Percentiles rank a stretch among this genome's conserved stretches.
phyloP scores from a whole-genome alignment of 495 filamentous ascomycete genomes.

The Hypoxylon rickii region DNA sequence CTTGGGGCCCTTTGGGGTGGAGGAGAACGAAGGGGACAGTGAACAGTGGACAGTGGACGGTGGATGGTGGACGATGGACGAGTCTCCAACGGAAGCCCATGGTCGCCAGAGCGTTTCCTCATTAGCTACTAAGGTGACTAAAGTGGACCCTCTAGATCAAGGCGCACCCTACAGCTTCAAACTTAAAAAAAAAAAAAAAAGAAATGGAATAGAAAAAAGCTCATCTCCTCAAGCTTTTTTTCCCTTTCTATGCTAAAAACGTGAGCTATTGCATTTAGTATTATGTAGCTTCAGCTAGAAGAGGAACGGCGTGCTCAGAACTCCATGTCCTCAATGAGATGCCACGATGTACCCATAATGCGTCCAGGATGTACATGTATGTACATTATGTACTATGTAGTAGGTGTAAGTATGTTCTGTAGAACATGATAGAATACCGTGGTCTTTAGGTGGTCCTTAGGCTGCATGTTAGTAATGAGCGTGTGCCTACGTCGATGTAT shows the following conservation, averaged over 20 bases:
- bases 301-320: neutral
- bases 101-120: constrained; percentile 13
- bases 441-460: no score
- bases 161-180: constrained; percentile 21
- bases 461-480: no score
- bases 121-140: constrained; percentile 32
- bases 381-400: neutral
- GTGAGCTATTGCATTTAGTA: constrained; percentile 14
- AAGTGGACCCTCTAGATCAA: constrained; percentile 29
- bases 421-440: no score
- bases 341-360: no score
- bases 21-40: no score
- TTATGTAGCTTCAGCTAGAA: no score
- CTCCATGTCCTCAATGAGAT: no score
- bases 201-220: neutral
- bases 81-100: constrained; percentile 20
- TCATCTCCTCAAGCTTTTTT: neutral
- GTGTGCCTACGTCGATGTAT: no score
- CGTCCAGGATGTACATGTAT: no score
- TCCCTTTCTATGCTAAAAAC: neutral
- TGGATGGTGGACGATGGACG: no score
- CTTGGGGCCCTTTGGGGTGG: constrained; percentile 27
- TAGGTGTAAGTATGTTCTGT: neutral
- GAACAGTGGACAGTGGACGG: no score
- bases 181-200: constrained; percentile 26